A percentile compares a stretch with the other conserved stretches of the same genome.
phyloP scores from a whole-genome alignment of 140 eudicot species.

The Ambrosia hybrid region DNA sequence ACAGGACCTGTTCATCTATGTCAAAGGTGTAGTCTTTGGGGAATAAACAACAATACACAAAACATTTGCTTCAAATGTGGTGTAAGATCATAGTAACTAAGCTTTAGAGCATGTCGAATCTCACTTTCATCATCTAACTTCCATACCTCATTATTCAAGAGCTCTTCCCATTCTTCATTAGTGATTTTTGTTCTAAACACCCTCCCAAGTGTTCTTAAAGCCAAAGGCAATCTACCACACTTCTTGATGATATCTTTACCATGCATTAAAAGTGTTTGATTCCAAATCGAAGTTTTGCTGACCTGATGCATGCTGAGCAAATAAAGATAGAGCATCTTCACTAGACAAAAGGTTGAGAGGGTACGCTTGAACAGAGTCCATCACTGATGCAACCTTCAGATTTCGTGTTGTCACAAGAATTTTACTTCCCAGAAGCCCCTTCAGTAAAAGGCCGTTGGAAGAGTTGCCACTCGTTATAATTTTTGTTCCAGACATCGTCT shows the following conservation, averaged over 20 bases:
- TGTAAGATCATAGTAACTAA: conserved; percentile 31
- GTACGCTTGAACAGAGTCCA: too few relatives aligned
- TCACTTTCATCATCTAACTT: not conserved
- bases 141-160: conserved; percentile 37
- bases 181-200: conserved; percentile 21
- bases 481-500: not conserved
- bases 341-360: conserved; percentile 1
- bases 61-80: not conserved
- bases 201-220: conserved; percentile 31
- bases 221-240: conserved; percentile 52
- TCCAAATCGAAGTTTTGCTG: not conserved
- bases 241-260: conserved; percentile 39
- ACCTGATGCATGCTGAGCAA: conserved; percentile 13
- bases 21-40: too few relatives aligned
- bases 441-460: conserved; percentile 16
- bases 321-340: conserved; percentile 22
- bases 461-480: conserved; percentile 32
- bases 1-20: too few relatives aligned
- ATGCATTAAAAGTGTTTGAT: conserved; percentile 7
- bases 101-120: conserved; percentile 33
- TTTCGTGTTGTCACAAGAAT: conserved; percentile 43
- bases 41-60: not conserved
- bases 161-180: conserved; percentile 29
- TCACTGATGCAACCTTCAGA: not conserved
- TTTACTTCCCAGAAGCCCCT: conserved; percentile 43